These are phyloP conservation scores for Astrothelium subdiscretum DNA, from an alignment of 495 filamentous ascomycete genomes.

Conservation along the genomic window DNA sequence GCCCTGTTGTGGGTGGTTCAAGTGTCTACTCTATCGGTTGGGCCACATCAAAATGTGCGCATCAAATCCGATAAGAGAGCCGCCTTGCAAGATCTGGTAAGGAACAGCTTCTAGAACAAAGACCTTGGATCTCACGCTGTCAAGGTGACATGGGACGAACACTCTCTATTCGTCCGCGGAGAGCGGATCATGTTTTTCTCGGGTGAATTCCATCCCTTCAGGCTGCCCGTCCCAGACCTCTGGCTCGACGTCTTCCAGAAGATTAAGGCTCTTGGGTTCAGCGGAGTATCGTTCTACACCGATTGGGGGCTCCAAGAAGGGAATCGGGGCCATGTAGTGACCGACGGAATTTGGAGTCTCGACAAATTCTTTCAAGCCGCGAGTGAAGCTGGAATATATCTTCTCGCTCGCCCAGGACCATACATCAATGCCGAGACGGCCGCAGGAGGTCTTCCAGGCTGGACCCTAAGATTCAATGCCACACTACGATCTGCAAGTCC, in stretches of 20 bases:
- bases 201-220: slow-evolving; percentile 18
- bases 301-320: slow-evolving; percentile 9
- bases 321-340: not conserved
- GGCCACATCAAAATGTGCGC: not conserved
- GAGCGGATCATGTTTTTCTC: slow-evolving; percentile 12
- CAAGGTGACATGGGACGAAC: slow-evolving; percentile 11
- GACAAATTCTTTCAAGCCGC: slow-evolving; percentile 8
- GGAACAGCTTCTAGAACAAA: not conserved
- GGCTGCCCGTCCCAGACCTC: slow-evolving; percentile 16
- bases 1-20: not conserved
- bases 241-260: slow-evolving; percentile 17
- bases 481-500: slow-evolving; percentile 11
- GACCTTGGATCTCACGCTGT: not conserved
- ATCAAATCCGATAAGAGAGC: not conserved
- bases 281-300: slow-evolving; percentile 14
- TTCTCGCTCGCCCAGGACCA: slow-evolving; percentile 31
- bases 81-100: not conserved
- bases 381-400: slow-evolving; percentile 26
- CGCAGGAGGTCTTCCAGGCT: slow-evolving; percentile 48
- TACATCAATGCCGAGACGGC: slow-evolving; percentile 42
- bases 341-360: not conserved
- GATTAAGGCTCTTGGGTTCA: slow-evolving; percentile 19
- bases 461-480: slow-evolving; percentile 47
- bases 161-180: slow-evolving; percentile 12
- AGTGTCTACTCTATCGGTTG: not conserved